These are phyloP conservation scores for Fusarium xyrophilum DNA, from an alignment of 2,329 filamentous ascomycete genomes.

Conservation along the genomic window DNA sequence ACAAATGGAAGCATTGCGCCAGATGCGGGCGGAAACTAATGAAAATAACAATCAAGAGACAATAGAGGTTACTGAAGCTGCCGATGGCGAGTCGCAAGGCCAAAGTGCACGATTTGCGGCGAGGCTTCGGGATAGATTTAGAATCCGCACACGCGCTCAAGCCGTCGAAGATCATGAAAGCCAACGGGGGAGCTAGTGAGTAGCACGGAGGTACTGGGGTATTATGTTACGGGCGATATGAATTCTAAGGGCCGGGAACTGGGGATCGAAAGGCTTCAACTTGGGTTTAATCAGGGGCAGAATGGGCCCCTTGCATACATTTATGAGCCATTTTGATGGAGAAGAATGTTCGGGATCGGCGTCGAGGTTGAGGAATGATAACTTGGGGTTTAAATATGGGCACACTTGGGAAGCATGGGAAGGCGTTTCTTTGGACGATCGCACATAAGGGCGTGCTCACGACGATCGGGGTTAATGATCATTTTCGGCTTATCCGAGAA, in stretches of 20 bases:
- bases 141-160: slow-evolving; percentile 57
- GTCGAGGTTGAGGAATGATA: slow-evolving; percentile 18
- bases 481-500: neutral
- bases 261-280: neutral
- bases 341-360: slow-evolving; percentile 25
- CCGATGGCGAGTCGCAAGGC: slow-evolving; percentile 46
- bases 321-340: neutral
- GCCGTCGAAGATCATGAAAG: slow-evolving; percentile 29
- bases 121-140: slow-evolving; percentile 61
- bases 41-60: slow-evolving; percentile 30
- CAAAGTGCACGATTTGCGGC: slow-evolving; percentile 56
- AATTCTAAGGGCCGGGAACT: neutral
- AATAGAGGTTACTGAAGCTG: slow-evolving; percentile 21
- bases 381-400: slow-evolving; percentile 16
- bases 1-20: slow-evolving; percentile 65
- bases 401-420: slow-evolving; percentile 33
- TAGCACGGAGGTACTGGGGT: neutral
- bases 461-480: slow-evolving; percentile 13
- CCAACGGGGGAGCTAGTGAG: slow-evolving; percentile 4
- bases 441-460: slow-evolving; percentile 5
- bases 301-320: neutral
- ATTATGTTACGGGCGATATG: neutral
- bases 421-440: slow-evolving; percentile 33
- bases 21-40: slow-evolving; percentile 45
- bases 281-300: neutral